phyloP scores from a whole-genome alignment of 768 basidiomycete species.

The Hygrocybe punicea region DNA sequence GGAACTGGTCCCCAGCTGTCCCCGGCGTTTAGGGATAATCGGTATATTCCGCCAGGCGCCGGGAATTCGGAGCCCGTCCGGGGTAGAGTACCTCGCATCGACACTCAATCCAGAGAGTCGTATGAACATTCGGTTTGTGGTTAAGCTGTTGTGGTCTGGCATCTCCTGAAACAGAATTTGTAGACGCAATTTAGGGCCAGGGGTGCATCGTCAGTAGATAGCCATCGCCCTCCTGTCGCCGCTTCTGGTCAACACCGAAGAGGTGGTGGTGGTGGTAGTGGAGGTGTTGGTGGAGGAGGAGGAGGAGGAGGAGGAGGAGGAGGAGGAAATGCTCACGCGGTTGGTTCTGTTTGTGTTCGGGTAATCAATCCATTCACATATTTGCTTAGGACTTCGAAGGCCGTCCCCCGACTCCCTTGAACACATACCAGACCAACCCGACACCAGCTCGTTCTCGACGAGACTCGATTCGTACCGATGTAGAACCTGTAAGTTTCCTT shows the following conservation, averaged over 20 bases:
- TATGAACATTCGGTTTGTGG: not conserved
- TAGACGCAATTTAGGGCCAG: not conserved
- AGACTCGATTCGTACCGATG: not conserved
- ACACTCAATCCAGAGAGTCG: not conserved
- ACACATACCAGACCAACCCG: not conserved
- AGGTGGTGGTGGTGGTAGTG: too few species aligned
- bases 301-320: not conserved
- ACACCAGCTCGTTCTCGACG: not conserved
- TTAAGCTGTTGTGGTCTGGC: too few species aligned
- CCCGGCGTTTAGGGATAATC: not conserved
- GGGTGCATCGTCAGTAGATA: not conserved
- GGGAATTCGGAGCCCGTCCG: not conserved
- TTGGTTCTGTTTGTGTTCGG: not conserved
- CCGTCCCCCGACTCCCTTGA: not conserved
- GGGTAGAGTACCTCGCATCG: not conserved
- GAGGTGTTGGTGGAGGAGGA: too few species aligned
- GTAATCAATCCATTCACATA: not conserved
- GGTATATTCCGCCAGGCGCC: not conserved
- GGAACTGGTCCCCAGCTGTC: slow-evolving; percentile 7
- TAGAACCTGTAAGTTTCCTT: not conserved
- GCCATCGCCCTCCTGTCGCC: not conserved
- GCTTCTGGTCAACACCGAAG: slow-evolving; percentile 1
- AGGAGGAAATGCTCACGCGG: not conserved
- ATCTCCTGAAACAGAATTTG: not conserved
- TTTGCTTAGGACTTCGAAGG: not conserved